Base-by-base conservation (phyloP, 352 stramenopile species). In the Globisporangium barbulae region DNA sequence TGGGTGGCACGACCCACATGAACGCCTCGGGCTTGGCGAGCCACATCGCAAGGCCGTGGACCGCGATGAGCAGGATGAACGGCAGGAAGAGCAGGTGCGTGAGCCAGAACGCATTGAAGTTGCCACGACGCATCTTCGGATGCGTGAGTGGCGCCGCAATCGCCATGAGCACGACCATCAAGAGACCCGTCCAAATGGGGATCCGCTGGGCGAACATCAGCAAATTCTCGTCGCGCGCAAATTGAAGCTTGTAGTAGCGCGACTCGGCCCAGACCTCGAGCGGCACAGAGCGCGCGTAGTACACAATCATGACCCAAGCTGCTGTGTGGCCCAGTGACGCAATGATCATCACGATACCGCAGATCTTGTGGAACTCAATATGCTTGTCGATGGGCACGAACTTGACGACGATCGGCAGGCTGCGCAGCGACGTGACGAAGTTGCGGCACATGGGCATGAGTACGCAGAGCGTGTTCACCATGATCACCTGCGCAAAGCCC, bases 331-430 rank as follows among this genome's bases (percentile, higher is more conserved):
- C 77, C 17, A 90, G 48, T 2, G 76, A 78, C 6, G 83, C 79
- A 10, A 89, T 55, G 52, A 92, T 59, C 63, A 90, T 67, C n/a
- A 92, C 76, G n/a, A 85, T 62, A 21, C 83, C 83, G n/a, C 76
- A 84, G 68, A 92, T 75, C 68, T 88, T 90, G 70, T 89, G 81
- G 53, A 90, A 92, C 54, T 83, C 76, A 33, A 90, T 83, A 61
- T 89, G 67, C 37, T 83, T 64, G 61, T 90, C 83, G 35, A 92
- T 66, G 4, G 84, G 85, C 6, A 91, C 61, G 30, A 83, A 64
- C 15, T 78, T 73, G 10, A 79, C 72, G 22, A 91, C 70, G 8
- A 86, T 64, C n/a, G 68, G 63, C 0, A 80, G 57, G 7, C 68
- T 75, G 3, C 83, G 79, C 25, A 89, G 59, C 7, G 69, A 70